Conservation (phyloP, 129 eudicot species). For the Arctium minus region DNA sequence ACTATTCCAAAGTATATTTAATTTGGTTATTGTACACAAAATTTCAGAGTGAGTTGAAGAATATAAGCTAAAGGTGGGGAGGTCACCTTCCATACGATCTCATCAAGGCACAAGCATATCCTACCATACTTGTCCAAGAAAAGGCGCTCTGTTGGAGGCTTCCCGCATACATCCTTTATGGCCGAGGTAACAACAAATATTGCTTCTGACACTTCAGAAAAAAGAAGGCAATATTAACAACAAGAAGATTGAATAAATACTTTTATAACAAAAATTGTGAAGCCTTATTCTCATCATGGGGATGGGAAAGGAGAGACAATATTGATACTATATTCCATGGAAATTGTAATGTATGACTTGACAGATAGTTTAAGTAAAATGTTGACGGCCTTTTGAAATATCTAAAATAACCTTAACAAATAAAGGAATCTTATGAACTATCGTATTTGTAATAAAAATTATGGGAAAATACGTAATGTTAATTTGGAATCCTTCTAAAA, state of each 20-base stretch:
- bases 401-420: not conserved
- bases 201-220: conserved; percentile 76
- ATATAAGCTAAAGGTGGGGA: conserved; percentile 1
- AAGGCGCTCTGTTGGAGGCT: conserved; percentile 91
- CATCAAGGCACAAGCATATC: conserved; percentile 96
- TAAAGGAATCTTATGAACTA: not conserved
- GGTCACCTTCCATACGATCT: conserved; percentile 91
- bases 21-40: not conserved
- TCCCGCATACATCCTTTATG: conserved; percentile 95
- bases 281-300: not conserved
- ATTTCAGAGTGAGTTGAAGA: conserved; percentile 4
- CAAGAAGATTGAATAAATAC: not conserved
- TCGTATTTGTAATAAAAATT: not conserved
- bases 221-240: not conserved
- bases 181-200: conserved; percentile 90
- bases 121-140: conserved; percentile 96
- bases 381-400: not conserved
- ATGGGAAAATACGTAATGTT: not conserved
- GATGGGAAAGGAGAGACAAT: not conserved
- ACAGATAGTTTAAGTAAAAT: not conserved
- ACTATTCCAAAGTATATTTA: not conserved
- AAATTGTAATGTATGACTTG: not conserved
- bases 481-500: not conserved
- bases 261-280: not conserved
- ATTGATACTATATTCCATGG: not conserved